phyloP scores from a whole-genome alignment of 257 asterid species.

The Catharanthus roseus region DNA sequence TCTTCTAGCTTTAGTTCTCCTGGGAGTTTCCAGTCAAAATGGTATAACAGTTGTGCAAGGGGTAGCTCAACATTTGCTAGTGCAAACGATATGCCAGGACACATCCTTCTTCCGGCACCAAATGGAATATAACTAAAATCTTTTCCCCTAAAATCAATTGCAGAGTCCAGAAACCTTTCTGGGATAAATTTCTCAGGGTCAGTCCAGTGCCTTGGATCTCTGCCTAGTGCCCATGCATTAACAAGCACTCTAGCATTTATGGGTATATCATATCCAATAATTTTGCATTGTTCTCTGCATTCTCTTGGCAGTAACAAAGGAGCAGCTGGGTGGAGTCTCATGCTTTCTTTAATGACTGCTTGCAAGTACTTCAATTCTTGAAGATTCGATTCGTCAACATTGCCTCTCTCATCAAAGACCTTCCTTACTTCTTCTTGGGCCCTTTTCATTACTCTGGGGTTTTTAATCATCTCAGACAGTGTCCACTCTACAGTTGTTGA shows the following conservation, averaged over 20 bases:
- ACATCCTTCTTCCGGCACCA: conserved; percentile 19
- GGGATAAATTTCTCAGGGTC: conserved; percentile 12
- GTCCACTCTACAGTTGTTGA: conserved; percentile 11
- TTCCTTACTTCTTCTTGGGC: conserved; percentile 11
- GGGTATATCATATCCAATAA: conserved; percentile 12
- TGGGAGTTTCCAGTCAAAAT: conserved; percentile 19
- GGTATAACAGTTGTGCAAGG: conserved; percentile 11
- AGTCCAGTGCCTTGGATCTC: conserved; percentile 15
- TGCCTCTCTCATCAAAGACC: neutral
- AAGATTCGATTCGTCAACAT: conserved; percentile 1
- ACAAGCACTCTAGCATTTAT: neutral
- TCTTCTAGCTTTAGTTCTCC: neutral
- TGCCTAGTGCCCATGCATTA: conserved; percentile 13
- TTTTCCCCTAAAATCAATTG: conserved; percentile 3
- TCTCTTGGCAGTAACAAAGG: conserved; percentile 17
- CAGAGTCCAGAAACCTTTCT: conserved; percentile 2
- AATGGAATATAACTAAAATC: conserved; percentile 6
- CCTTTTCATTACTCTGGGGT: neutral
- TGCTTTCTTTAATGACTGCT: conserved; percentile 13
- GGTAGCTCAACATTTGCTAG: neutral
- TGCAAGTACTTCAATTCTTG: conserved; percentile 12
- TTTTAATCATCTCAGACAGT: conserved; percentile 17
- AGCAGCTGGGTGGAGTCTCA: conserved; percentile 14
- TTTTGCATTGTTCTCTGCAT: neutral
- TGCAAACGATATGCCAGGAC: conserved; percentile 18